phyloP scores from a whole-genome alignment of 2,329 filamentous ascomycete species.

The Dothideomycetes sp. region DNA sequence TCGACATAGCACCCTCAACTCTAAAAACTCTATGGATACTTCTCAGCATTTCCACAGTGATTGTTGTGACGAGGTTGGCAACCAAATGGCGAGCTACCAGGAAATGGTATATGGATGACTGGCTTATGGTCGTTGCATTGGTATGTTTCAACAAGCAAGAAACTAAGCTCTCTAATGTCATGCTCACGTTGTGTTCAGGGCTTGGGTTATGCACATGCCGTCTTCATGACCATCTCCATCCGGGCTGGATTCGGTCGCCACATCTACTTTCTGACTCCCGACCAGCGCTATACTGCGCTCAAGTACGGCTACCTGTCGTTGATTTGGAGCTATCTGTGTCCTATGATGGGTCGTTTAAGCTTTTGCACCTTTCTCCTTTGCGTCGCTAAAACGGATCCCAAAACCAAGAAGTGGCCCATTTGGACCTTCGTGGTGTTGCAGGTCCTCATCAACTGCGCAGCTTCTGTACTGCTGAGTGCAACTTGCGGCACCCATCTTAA shows the following conservation, averaged over 20 bases:
- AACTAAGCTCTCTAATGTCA: too few relatives aligned
- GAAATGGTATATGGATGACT: constrained; percentile 23
- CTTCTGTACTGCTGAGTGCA: constrained; percentile 19
- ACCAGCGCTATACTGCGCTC: constrained; percentile 16
- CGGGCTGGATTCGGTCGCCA: constrained; percentile 22
- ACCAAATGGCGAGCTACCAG: constrained; percentile 20
- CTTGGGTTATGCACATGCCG: constrained; percentile 20
- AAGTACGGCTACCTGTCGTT: constrained; percentile 19
- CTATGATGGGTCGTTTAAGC: constrained; percentile 22
- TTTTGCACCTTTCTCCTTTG: constrained; percentile 24
- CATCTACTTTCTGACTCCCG: constrained; percentile 18
- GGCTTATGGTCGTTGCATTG: constrained; percentile 19
- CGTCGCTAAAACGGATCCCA: constrained; percentile 21
- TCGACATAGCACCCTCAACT: background rate
- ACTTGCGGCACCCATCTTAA: constrained; percentile 23
- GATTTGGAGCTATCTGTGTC: constrained; percentile 19
- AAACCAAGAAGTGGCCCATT: constrained; percentile 22
- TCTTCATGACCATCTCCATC: constrained; percentile 18
- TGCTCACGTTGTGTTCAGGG: too few relatives aligned
- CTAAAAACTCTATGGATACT: constrained; percentile 17
- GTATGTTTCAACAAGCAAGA: constrained; percentile 13
- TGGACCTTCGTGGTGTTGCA: constrained; percentile 21
- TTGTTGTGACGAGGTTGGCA: constrained; percentile 18
- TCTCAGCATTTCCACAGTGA: constrained; percentile 20
- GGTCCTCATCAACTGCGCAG: constrained; percentile 19